Base-by-base conservation (phyloP, 2,329 filamentous ascomycete genomes). In the Scedosporium apiospermum region DNA sequence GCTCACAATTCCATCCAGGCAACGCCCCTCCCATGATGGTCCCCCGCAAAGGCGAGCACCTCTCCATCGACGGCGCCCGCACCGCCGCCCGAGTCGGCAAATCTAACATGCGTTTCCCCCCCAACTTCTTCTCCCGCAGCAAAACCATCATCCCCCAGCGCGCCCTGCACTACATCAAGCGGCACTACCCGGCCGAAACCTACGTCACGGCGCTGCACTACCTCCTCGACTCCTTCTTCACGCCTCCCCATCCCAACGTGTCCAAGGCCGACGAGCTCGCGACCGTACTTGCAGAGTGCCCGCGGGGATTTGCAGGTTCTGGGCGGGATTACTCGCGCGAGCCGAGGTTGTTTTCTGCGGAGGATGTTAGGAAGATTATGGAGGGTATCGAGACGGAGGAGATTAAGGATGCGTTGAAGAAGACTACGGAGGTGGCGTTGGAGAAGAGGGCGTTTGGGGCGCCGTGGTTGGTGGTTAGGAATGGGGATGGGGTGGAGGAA, bases 21-120 rank as follows among this genome's bases (percentile, higher is more conserved):
- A 93, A 95, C 72, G 84, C 84, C 66, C 89, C 90, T 0, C 90
- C 90, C 1, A 92, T 88, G 88, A 78, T 78, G 0, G 77, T 90
- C 34, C 83, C 86, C 1, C 85, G 84, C 53, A 93, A 93, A 76
- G 86, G 82, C 23, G 72, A 69, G 1, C 87, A 91, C 69, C 77
- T 81, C 58, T 34, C 58, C 10, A 68, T 69, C 64, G 80, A 85
- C 69, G 67, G 70, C 38, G 68, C 67, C 23, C 75, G 80, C 53
- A 72, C 78, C 27, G 69, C 75, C 1, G 65, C 66, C 26, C 73
- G 75, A 18, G 74, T 75, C 41, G 76, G 76, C 12, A 70, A 77
- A 5, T 66, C 72, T 34, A 65, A 72, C 59, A 68, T 76, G 65
- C 68, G 72, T 46, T 61, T 74, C 23, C 81, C 80, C 6, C 66